Percentiles rank a stretch among this genome's conserved stretches.
These are phyloP conservation scores for Aspergillus pseudotamarii DNA, from an alignment of 2,329 filamentous ascomycete genomes.

Conservation along the genomic window DNA sequence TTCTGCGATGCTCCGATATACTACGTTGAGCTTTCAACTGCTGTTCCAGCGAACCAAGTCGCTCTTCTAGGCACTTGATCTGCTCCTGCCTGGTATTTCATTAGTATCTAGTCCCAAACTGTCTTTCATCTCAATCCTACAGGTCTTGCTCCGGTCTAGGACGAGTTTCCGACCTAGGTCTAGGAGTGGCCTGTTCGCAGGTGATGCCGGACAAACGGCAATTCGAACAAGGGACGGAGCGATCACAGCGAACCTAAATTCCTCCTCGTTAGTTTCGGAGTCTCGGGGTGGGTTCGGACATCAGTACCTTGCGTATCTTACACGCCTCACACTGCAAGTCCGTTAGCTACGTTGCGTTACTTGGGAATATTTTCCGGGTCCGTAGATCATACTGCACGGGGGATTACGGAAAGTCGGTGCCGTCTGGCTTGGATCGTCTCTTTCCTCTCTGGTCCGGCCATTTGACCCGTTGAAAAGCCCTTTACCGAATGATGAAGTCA, in stretches of 20 bases:
- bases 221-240: slow-evolving; percentile 21
- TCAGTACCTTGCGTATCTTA: slow-evolving; percentile 22
- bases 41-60: slow-evolving; percentile 15
- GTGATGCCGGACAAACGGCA: slow-evolving; percentile 17
- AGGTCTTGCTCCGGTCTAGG: slow-evolving; percentile 7
- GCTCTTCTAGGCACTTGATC: slow-evolving; percentile 14
- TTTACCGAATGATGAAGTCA: neutral
- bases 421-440: slow-evolving; percentile 21
- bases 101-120: neutral
- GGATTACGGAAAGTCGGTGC: slow-evolving; percentile 18
- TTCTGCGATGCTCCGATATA: slow-evolving; percentile 4
- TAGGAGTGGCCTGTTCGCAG: slow-evolving; percentile 12
- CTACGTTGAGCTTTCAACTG: neutral
- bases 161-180: slow-evolving; percentile 7
- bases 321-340: slow-evolving; percentile 24
- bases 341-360: neutral
- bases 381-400: slow-evolving; percentile 19
- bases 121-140: slow-evolving; percentile 1
- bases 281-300: too few species aligned
- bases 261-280: neutral
- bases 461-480: neutral
- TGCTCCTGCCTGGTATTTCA: slow-evolving; percentile 8
- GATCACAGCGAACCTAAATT: slow-evolving; percentile 22
- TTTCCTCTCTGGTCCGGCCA: neutral
- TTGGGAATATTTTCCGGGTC: neutral